Evolutionary conservation across 1,284 basidiomycete species (phyloP).

Genomic region (Mycosarcoma maydis): DNA sequence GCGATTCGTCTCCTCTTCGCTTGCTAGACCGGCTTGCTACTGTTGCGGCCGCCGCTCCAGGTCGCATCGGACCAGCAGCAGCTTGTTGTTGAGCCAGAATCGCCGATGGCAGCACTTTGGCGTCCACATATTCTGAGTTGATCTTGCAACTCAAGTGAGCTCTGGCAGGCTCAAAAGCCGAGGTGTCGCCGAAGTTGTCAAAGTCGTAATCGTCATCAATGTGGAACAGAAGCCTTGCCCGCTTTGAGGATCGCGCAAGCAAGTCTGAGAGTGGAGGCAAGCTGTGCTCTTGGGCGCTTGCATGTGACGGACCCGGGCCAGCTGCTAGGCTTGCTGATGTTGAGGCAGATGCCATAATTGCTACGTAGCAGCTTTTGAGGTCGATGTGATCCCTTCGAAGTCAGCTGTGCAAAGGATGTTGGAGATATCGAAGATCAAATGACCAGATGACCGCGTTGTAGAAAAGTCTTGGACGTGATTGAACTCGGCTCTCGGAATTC

Average conservation of each 20-base stretch:
- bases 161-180: slow-evolving; percentile 53
- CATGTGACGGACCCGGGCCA: slow-evolving; percentile 18
- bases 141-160: slow-evolving; percentile 75
- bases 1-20: slow-evolving; percentile 28
- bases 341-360: slow-evolving; percentile 16
- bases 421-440: too few species aligned
- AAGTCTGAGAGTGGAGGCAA: slow-evolving; percentile 45
- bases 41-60: slow-evolving; percentile 19
- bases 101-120: slow-evolving; percentile 82
- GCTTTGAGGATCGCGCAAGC: slow-evolving; percentile 40
- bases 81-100: slow-evolving; percentile 85
- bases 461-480: too few species aligned
- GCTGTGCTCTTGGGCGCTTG: slow-evolving; percentile 6
- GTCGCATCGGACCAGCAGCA: slow-evolving; percentile 71
- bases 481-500: slow-evolving; percentile 23
- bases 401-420: slow-evolving; percentile 22
- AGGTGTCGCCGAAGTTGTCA: slow-evolving; percentile 38
- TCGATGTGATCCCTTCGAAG: too few species aligned
- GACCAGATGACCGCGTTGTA: too few species aligned
- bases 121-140: slow-evolving; percentile 85
- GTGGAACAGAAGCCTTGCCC: slow-evolving; percentile 38
- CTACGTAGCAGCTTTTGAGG: too few species aligned
- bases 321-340: slow-evolving; percentile 12
- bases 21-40: slow-evolving; percentile 10
- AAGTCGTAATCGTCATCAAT: slow-evolving; percentile 39